phyloP scores from a whole-genome alignment of 148 eudicot species.

The Spergularia bocconei region DNA sequence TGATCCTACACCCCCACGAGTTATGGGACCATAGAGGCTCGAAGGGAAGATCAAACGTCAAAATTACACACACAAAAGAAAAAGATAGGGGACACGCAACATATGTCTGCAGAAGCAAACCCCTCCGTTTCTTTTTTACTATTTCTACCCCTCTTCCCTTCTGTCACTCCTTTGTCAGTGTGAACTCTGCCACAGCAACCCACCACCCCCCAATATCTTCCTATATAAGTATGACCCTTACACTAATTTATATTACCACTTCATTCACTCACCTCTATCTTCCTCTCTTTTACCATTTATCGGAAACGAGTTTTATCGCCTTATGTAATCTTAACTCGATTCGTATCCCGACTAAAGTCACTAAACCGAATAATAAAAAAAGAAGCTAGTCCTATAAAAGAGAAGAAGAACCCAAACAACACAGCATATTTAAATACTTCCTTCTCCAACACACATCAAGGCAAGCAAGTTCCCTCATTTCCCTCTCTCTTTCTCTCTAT shows the following conservation, averaged over 20 bases:
- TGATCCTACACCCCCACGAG: too few relatives aligned
- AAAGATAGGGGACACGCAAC: conserved; percentile 7
- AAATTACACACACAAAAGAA: neutral
- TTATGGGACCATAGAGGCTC: neutral
- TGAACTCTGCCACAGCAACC: neutral
- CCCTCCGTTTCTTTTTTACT: neutral
- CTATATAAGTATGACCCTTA: too few relatives aligned
- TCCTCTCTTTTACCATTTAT: too few relatives aligned
- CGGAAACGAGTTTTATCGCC: too few relatives aligned
- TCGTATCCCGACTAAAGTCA: too few relatives aligned
- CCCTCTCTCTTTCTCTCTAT: neutral
- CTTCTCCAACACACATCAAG: neutral
- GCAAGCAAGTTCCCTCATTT: neutral
- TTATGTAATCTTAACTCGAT: too few relatives aligned
- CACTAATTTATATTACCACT: neutral
- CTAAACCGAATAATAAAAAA: too few relatives aligned
- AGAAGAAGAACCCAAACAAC: neutral
- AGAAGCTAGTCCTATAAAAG: too few relatives aligned
- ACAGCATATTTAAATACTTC: neutral
- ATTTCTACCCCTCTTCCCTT: neutral
- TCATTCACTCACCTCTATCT: neutral
- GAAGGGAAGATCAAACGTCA: neutral
- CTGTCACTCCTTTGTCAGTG: conserved; percentile 2
- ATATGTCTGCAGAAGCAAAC: conserved; percentile 5
- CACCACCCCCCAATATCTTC: too few relatives aligned